Conservation (phyloP, 73 alveolate species). For the Loxodes magnus region DNA sequence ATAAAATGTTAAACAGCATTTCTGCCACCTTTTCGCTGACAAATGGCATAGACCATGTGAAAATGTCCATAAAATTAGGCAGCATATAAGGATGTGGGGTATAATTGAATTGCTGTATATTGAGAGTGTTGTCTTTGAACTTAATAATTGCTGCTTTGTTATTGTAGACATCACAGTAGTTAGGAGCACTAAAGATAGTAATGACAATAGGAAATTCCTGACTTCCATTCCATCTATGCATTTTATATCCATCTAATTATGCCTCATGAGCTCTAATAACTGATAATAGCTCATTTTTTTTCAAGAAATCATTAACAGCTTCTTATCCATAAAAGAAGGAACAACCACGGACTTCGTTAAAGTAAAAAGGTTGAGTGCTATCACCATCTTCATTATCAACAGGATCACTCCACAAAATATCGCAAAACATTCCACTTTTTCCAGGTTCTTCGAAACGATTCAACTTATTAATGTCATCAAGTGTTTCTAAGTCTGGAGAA, state of each 20-base stretch:
- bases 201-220: constrained; percentile 80
- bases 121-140: constrained; percentile 62
- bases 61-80: constrained; percentile 77
- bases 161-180: constrained; percentile 86
- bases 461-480: constrained; percentile 51
- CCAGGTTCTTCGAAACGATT: constrained; percentile 69
- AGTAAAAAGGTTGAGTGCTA: constrained; percentile 26
- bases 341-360: constrained; percentile 60
- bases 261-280: constrained; percentile 91
- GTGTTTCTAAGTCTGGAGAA: constrained; percentile 59
- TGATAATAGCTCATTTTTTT: constrained; percentile 33
- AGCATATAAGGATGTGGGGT: constrained; percentile 80
- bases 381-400: constrained; percentile 59
- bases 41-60: constrained; percentile 82
- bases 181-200: constrained; percentile 88
- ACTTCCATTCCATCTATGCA: constrained; percentile 77
- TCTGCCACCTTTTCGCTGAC: constrained; percentile 79
- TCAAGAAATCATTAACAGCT: constrained; percentile 37
- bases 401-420: constrained; percentile 80
- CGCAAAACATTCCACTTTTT: constrained; percentile 65
- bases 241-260: constrained; percentile 86
- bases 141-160: constrained; percentile 85
- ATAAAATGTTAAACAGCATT: constrained; percentile 40
- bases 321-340: constrained; percentile 43
- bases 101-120: constrained; percentile 73